Base-by-base conservation (phyloP, 257 asterid species). In the Striga asiatica region DNA sequence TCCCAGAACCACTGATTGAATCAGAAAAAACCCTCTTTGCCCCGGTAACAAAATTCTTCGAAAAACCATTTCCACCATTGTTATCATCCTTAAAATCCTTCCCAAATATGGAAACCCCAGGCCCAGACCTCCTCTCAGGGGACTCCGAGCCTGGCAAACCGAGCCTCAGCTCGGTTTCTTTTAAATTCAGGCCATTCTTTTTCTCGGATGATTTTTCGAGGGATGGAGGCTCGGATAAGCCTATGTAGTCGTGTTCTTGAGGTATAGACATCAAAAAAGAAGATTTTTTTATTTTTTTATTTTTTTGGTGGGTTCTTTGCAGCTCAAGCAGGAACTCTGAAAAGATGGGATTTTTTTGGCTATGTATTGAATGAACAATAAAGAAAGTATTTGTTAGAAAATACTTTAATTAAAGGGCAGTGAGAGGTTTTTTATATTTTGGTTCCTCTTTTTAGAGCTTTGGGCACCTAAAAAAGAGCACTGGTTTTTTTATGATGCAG, bases 61-160 rank as follows among this genome's bases (percentile, higher is more conserved):
- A 27, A 59, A 61, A 42, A 48, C 69, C 76, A 61, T 50, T 60
- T n/a, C n/a, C n/a, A n/a, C n/a, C n/a, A 41, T 13, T 37, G 28
- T 7, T 14, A 59, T 35, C 78, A 61, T 76, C 85, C 74, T 76
- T 79, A 49, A 79, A 73, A 61, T 73, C 83, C 27, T 74, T 78
- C 24, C 87, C 85, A 46, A 81, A 79, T 3, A 84, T 65, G 12
- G 85, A 76, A 58, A 76, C 61, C 56, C 77, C 91, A 63, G 13
- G 22, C 13, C 28, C 73, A 56, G 54, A 24, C 58, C 69, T 81
- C 53, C 81, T 73, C 14, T 69, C 83, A 11, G 80, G 77, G 18
- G 77, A 73, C 37, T 78, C 79, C 0, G 85, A 78, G 51, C 96
- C 96, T 6, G 96, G 96, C 63, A 88, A 64, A 0, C 96, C 96